Evolutionary conservation across 2,329 filamentous ascomycete genomes (phyloP), one percentile per base, ranked within the genome.

Genomic region (Peltaster fructicola): DNA sequence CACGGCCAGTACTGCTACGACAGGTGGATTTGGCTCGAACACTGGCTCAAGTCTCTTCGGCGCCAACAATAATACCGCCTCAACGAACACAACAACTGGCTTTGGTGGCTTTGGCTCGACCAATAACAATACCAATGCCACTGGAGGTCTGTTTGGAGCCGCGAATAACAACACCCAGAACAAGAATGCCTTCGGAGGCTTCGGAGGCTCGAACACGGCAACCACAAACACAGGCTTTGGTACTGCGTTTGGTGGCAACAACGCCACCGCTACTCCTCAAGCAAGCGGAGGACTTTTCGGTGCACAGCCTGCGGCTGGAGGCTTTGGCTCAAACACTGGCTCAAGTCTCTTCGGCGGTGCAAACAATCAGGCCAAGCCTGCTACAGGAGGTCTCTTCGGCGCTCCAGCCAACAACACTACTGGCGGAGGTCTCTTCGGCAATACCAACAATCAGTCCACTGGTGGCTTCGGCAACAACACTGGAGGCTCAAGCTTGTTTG

Each of bases 241-340:
- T 12, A 24, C 29, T 14, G 36, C 36, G 22, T 42, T 42, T 14
- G 39, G 39, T 15, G 26, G 24, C 70, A 43, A 59, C 67, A 22
- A 54, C 63, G 8, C 22, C 27, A 14, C 17, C 19, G 10, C 14
- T 10, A 17, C 17, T 10, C 14, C 14, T 4, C 16, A 27, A 14
- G 8, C 46, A 3, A 26, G 22, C 20, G 55, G 58, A 15, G 48
- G 54, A 11, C 37, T 58, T 4, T 61, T 61, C 29, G 55, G 55
- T 5, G 23, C 22, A 9, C 29, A 22, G 17, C 15, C 29, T 7
- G 32, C 45, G 12, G 34, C 33, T 4, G 69, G 69, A 38, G 65
- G 67, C 22, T 45, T 45, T 22, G 65, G 65, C 20, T 36, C 28
- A 8, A 45, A 57, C 19, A 51, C 46, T 9, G 40, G 37, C 19